Base-by-base conservation (phyloP, 495 filamentous ascomycete genomes). In the Aspergillus coremiiformis region DNA sequence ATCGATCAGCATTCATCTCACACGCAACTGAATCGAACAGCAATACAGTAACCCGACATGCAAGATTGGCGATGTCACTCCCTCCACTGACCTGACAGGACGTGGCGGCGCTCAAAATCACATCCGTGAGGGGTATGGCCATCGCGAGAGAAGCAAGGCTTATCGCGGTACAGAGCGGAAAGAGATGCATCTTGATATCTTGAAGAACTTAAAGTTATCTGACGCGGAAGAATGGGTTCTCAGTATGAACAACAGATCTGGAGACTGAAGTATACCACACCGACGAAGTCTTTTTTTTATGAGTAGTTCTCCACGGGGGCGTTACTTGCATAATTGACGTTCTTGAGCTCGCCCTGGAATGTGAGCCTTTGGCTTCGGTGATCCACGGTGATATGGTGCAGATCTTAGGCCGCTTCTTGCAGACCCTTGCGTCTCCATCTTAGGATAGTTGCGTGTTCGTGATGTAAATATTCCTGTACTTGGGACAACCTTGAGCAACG, bases 11-110 rank as follows among this genome's bases (percentile, higher is more conserved):
- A 10, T 33, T 8, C 21, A 33, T 24, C 17, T 5, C 23, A 9
- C 11, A 5, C 15, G 15, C 8, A 3, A 35, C 5, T 20, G 21
- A 5, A 6, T 12, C 1, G 30, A 4, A 22, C 23, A 1, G 5
- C 14, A 41, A 20, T 46, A 52, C 50, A 46, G 50, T 52, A 39
- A 39, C 39, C 6, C 21, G 44, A 22, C 50, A 52, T 10, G 39
- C 20, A 5, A 52, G 22, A 27, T 45, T 45, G 27, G 41, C 50
- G 22, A 46, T 24, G 4, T 46, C 43, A 17, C 21, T 19, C 5
- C 41, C 41, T 1, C 50, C 50, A 12, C 35, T 27, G 9, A 45
- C n/a, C 21, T 52, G 50, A 27, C 50, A 52, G 30, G 50, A 44
- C 4, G 41, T 46, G 12, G 32, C 21, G 29, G 21, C 22, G 6